Evolutionary conservation across 163 green algal genomes (phyloP).

Genomic region (Chlamydomonas reinhardtii): DNA sequence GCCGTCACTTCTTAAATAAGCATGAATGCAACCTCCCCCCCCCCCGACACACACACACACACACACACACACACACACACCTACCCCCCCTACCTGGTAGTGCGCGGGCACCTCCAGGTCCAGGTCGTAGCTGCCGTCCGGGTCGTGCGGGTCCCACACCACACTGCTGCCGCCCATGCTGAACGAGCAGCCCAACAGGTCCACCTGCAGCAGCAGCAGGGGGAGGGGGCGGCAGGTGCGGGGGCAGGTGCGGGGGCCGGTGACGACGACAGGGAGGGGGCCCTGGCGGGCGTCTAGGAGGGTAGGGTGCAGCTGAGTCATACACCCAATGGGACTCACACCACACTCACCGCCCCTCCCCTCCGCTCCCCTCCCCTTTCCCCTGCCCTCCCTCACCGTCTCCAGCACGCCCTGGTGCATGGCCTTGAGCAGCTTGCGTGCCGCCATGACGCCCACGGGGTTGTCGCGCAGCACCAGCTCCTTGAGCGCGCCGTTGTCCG

Average conservation of each 20-base stretch:
- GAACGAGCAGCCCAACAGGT: slow-evolving; percentile 50
- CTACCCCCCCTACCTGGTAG: slow-evolving; percentile 15
- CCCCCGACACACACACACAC: neutral
- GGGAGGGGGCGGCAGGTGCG: neutral
- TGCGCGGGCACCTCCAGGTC: slow-evolving; percentile 45
- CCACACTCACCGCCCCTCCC: too few species aligned
- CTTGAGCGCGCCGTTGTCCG: slow-evolving; percentile 7
- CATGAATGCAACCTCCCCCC: too few species aligned
- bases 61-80: neutral
- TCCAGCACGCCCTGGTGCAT: slow-evolving; percentile 33
- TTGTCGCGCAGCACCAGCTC: slow-evolving; percentile 49
- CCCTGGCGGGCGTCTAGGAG: neutral
- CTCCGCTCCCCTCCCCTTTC: neutral
- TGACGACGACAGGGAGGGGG: neutral
- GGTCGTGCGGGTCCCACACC: slow-evolving; percentile 47
- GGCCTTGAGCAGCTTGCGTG: slow-evolving; percentile 44
- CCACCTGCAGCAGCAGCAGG: neutral
- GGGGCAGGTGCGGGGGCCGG: neutral
- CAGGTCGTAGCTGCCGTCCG: slow-evolving; percentile 46
- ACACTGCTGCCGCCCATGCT: slow-evolving; percentile 30
- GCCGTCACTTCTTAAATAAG: too few species aligned
- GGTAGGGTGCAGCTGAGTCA: too few species aligned
- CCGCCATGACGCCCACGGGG: slow-evolving; percentile 43
- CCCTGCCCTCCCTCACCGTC: slow-evolving; percentile 6
- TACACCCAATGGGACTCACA: too few species aligned